phyloP scores from a whole-genome alignment of 73 alveolate species.

The Tetrahymena elliotti region DNA sequence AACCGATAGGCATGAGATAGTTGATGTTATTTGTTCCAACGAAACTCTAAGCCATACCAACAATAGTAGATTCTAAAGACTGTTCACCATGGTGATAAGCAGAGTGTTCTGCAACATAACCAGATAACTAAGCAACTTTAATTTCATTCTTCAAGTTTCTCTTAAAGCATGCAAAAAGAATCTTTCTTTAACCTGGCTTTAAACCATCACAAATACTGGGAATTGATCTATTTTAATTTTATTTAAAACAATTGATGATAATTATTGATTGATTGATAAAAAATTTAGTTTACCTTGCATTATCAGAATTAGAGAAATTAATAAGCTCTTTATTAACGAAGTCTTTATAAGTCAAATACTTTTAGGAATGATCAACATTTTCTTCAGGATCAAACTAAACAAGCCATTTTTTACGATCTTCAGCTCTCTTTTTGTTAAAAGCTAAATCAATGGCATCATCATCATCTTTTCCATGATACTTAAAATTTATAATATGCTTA shows the following conservation, averaged over 20 bases:
- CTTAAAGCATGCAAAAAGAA: conserved; percentile 82
- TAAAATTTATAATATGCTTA: conserved; percentile 84
- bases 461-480: conserved; percentile 81
- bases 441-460: conserved; percentile 97
- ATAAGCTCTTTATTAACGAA: conserved; percentile 89
- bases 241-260: conserved; percentile 50
- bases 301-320: conserved; percentile 91
- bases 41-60: conserved; percentile 97
- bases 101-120: conserved; percentile 95
- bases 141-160: conserved; percentile 80
- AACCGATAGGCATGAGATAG: conserved; percentile 92
- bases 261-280: neutral
- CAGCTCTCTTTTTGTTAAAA: conserved; percentile 92
- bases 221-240: conserved; percentile 72
- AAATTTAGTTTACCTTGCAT: conserved; percentile 15
- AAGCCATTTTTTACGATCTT: conserved; percentile 95
- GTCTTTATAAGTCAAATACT: conserved; percentile 33
- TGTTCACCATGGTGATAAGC: conserved; percentile 99
- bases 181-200: conserved; percentile 95
- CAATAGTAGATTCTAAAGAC: conserved; percentile 82
- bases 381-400: conserved; percentile 63
- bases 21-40: conserved; percentile 97
- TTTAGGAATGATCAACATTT: conserved; percentile 77
- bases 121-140: conserved; percentile 96
- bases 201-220: conserved; percentile 96